These are phyloP conservation scores for Agrocybe pediades DNA, from an alignment of 768 basidiomycete species.

Conservation along the genomic window DNA sequence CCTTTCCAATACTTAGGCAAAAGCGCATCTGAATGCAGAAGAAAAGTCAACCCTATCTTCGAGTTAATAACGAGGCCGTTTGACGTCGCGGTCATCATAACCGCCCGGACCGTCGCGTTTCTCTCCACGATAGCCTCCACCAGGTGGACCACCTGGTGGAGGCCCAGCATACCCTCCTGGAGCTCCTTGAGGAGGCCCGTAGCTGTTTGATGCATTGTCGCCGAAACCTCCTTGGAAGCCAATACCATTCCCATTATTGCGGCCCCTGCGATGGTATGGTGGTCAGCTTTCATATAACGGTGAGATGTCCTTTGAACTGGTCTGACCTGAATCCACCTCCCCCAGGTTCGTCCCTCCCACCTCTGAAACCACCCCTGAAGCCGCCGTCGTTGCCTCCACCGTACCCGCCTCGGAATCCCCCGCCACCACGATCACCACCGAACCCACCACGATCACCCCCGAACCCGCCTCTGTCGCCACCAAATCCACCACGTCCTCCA, in stretches of 20 bases:
- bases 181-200: conserved; percentile 20
- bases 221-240: conserved; percentile 67
- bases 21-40: conserved; percentile 21
- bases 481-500: conserved; percentile 32
- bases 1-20: conserved; percentile 26
- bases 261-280: conserved; percentile 49
- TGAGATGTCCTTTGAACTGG: not conserved
- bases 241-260: conserved; percentile 73
- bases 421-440: conserved; percentile 16
- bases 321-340: conserved; percentile 9
- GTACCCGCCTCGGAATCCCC: conserved; percentile 21
- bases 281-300: not conserved
- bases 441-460: conserved; percentile 40
- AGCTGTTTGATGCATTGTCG: conserved; percentile 56
- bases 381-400: conserved; percentile 32
- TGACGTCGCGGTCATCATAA: conserved; percentile 80
- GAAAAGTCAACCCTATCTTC: conserved; percentile 19
- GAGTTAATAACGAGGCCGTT: conserved; percentile 79
- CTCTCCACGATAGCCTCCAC: conserved; percentile 60
- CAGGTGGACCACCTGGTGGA: conserved; percentile 21
- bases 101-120: conserved; percentile 78
- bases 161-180: conserved; percentile 25
- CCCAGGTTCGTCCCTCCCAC: conserved; percentile 24
- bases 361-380: conserved; percentile 35
- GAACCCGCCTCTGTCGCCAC: conserved; percentile 44